Conservation (phyloP, 805 yeast genomes). For the Pichia nanzhaoensis region DNA sequence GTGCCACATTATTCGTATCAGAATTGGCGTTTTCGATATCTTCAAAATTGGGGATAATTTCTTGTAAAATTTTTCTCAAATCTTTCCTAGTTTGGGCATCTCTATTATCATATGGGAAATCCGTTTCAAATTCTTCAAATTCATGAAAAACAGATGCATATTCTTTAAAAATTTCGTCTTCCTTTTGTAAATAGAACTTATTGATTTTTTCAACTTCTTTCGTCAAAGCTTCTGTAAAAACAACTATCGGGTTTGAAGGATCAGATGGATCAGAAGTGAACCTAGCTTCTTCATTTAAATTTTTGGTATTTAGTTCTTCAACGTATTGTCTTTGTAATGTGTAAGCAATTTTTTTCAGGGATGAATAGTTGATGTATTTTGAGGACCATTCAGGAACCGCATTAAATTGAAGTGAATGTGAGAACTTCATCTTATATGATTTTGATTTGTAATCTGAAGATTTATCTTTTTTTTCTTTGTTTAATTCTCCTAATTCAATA, state of each 20-base stretch:
- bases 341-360: slow-evolving; percentile 78
- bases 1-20: neutral
- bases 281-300: slow-evolving; percentile 24
- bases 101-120: slow-evolving; percentile 20
- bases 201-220: slow-evolving; percentile 72
- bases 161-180: slow-evolving; percentile 45
- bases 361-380: slow-evolving; percentile 83
- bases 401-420: slow-evolving; percentile 90
- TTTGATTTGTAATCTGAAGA: neutral
- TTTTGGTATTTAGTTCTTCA: slow-evolving; percentile 21
- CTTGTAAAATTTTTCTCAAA: slow-evolving; percentile 15
- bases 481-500: slow-evolving; percentile 5
- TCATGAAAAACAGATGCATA: slow-evolving; percentile 56
- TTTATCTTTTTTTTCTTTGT: neutral
- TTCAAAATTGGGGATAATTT: slow-evolving; percentile 6
- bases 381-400: slow-evolving; percentile 99
- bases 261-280: slow-evolving; percentile 29
- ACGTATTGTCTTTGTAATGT: slow-evolving; percentile 62
- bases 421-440: slow-evolving; percentile 68
- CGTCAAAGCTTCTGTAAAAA: slow-evolving; percentile 69
- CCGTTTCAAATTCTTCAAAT: slow-evolving; percentile 50
- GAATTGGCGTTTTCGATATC: neutral
- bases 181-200: slow-evolving; percentile 63
- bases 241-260: slow-evolving; percentile 41
- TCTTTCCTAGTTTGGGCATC: slow-evolving; percentile 15